Conservation (phyloP, 2,329 filamentous ascomycete species). For the Zymoseptoria crescenta region DNA sequence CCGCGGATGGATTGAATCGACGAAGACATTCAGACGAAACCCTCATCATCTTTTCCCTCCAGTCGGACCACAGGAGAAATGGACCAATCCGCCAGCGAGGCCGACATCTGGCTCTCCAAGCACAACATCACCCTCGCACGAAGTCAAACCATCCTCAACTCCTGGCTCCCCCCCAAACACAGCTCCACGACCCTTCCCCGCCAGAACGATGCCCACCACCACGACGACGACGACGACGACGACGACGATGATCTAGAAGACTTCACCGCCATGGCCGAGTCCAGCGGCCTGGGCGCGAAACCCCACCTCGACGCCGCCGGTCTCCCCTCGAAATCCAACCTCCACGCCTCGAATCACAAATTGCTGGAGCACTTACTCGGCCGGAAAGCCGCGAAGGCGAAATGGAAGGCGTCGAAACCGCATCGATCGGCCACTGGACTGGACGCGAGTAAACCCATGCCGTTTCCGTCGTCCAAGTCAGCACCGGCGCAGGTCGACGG, state of each 20-base stretch:
- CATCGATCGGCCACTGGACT: neutral
- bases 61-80: neutral
- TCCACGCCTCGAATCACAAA: slow-evolving; percentile 36
- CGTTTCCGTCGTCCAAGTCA: slow-evolving; percentile 13
- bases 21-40: neutral
- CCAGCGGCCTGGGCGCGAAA: slow-evolving; percentile 10
- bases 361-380: slow-evolving; percentile 36
- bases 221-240: slow-evolving; percentile 43
- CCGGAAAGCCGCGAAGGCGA: slow-evolving; percentile 33
- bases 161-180: slow-evolving; percentile 43
- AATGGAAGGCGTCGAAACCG: slow-evolving; percentile 20
- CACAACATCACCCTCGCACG: slow-evolving; percentile 47
- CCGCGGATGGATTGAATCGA: neutral
- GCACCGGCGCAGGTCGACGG: slow-evolving; percentile 6
- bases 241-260: slow-evolving; percentile 27
- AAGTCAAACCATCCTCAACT: slow-evolving; percentile 47
- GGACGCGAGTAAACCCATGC: neutral
- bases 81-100: slow-evolving; percentile 5
- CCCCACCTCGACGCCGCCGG: slow-evolving; percentile 5
- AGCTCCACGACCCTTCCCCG: slow-evolving; percentile 13
- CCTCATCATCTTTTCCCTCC: too few relatives aligned
- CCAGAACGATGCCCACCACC: neutral
- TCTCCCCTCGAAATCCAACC: slow-evolving; percentile 26
- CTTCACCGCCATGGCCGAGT: slow-evolving; percentile 32
- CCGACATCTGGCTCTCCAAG: slow-evolving; percentile 48